A percentile compares a stretch with the other conserved stretches of the same genome.
Conservation (phyloP, 108 stramenopile species). For the Parmales sp. region DNA sequence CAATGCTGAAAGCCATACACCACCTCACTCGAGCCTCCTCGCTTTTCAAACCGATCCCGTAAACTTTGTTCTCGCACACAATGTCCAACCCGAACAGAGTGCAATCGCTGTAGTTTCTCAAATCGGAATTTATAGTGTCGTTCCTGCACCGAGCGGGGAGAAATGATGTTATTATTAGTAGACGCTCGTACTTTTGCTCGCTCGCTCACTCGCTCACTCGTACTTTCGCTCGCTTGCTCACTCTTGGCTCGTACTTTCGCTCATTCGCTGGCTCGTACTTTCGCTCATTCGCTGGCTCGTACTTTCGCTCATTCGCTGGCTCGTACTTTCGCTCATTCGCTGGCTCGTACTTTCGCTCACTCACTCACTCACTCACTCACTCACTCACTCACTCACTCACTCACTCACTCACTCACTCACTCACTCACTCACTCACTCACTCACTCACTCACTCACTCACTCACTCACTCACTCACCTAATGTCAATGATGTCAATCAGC, state of each 20-base stretch:
- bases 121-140: background rate
- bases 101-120: background rate
- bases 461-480: too few species aligned
- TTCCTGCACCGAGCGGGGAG: too few species aligned
- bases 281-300: too few species aligned
- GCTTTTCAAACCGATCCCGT: background rate
- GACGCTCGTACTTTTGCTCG: too few species aligned
- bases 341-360: too few species aligned
- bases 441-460: background rate
- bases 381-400: background rate
- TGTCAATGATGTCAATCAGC: constrained; percentile 2
- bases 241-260: too few species aligned
- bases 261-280: too few species aligned
- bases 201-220: too few species aligned
- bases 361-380: background rate
- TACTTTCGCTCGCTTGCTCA: too few species aligned
- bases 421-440: background rate
- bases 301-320: too few species aligned
- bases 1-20: background rate
- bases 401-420: background rate
- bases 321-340: too few species aligned
- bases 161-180: too few species aligned
- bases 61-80: constrained; percentile 6
- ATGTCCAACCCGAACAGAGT: constrained; percentile 2
- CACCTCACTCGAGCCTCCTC: constrained; percentile 5